phyloP scores from a whole-genome alignment of 2,329 filamentous ascomycete species.

The Exserohilum rostratum region DNA sequence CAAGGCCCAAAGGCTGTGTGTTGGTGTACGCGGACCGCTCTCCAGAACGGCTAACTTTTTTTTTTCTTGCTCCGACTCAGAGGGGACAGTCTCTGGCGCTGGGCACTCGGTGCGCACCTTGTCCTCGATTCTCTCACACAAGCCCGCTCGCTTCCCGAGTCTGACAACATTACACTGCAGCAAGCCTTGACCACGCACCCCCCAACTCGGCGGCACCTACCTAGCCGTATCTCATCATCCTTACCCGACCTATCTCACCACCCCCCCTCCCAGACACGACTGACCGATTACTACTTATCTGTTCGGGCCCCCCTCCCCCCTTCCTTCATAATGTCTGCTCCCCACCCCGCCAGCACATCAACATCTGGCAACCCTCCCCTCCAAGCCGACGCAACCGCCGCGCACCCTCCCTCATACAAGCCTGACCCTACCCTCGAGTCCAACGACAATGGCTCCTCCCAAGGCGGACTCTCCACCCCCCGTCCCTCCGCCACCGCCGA shows the following conservation, averaged over 20 bases:
- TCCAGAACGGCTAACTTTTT: conserved; percentile 19
- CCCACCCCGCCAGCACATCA: conserved; percentile 27
- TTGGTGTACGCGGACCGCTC: conserved; percentile 25
- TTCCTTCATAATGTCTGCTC: conserved; percentile 42
- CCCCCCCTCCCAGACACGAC: conserved; percentile 6
- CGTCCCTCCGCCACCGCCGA: conserved; percentile 58
- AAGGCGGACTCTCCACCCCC: conserved; percentile 58
- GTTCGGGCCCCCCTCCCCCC: conserved; percentile 17
- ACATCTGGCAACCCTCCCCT: conserved; percentile 25
- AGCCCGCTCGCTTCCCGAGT: conserved; percentile 5
- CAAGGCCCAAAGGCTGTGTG: background rate
- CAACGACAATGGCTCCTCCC: conserved; percentile 49
- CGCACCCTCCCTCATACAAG: conserved; percentile 39
- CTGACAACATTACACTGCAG: conserved; percentile 22
- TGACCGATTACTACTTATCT: conserved; percentile 12
- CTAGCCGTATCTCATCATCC: conserved; percentile 17
- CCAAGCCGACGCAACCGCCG: conserved; percentile 35
- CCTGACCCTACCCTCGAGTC: conserved; percentile 45
- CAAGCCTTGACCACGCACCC: conserved; percentile 14
- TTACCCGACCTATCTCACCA: conserved; percentile 12
- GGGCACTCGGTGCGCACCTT: conserved; percentile 16
- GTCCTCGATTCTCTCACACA: background rate
- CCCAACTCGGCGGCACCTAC: conserved; percentile 10
- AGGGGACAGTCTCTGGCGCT: conserved; percentile 2
- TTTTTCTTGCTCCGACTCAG: conserved; percentile 13